Evolutionary conservation across 129 eudicot genomes (phyloP).

Genomic region (Helichrysum umbraculigerum): DNA sequence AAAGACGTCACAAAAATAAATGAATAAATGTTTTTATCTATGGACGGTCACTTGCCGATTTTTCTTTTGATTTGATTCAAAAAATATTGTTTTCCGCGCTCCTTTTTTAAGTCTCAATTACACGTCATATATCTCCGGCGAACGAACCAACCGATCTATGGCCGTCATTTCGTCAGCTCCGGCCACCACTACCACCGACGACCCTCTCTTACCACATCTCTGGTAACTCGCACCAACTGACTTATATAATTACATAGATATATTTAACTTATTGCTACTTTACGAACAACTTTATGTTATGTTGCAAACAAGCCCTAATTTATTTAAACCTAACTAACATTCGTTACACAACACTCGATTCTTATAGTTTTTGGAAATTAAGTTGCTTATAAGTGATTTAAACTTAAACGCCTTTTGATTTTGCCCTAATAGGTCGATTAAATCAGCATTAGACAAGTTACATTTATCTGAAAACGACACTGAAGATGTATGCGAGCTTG

Average conservation of each 20-base stretch:
- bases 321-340: not conserved
- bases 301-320: not conserved
- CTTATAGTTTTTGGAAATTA: not conserved
- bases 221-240: constrained; percentile 27
- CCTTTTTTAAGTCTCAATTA: not conserved
- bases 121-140: not conserved
- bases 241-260: not conserved
- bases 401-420: not conserved
- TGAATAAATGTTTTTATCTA: no score
- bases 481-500: constrained; percentile 39
- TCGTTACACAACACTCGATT: not conserved
- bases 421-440: constrained; percentile 54
- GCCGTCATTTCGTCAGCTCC: not conserved
- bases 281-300: not conserved
- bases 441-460: constrained; percentile 36
- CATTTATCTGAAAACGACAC: constrained; percentile 23
- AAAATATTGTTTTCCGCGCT: not conserved
- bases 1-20: no score
- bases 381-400: not conserved
- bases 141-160: not conserved
- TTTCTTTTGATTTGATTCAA: not conserved
- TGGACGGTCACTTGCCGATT: no score
- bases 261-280: not conserved
- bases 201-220: constrained; percentile 66
- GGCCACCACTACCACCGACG: constrained; percentile 21